phyloP scores from a whole-genome alignment of 2,329 filamentous ascomycete genomes.

The Neofusicoccum sp. region DNA sequence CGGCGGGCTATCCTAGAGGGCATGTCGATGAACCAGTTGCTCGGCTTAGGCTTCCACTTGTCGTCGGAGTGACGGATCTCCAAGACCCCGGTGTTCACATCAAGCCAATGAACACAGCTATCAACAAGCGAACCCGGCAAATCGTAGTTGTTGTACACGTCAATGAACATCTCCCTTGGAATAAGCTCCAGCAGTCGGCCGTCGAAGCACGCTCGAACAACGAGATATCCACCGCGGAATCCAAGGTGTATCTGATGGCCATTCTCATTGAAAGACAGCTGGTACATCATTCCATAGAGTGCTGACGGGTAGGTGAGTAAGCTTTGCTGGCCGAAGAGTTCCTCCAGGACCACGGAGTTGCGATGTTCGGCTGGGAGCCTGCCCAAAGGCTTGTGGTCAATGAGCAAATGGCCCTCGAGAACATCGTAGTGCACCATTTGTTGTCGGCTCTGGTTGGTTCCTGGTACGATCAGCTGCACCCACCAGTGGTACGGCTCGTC shows the following conservation, averaged over 20 bases:
- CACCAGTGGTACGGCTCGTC: not conserved
- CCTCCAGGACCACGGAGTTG: constrained; percentile 45
- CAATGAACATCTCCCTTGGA: constrained; percentile 31
- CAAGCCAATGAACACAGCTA: constrained; percentile 63
- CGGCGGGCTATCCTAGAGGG: constrained; percentile 31
- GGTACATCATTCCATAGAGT: constrained; percentile 57
- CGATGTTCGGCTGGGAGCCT: constrained; percentile 58
- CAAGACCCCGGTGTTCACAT: constrained; percentile 49
- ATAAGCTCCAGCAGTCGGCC: constrained; percentile 41
- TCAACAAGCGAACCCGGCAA: constrained; percentile 56
- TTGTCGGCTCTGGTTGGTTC: constrained; percentile 24
- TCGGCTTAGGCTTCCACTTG: constrained; percentile 43
- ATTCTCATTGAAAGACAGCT: constrained; percentile 40
- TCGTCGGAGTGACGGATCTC: constrained; percentile 54
- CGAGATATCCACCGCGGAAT: constrained; percentile 40
- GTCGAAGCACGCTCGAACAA: constrained; percentile 47
- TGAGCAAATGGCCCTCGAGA: constrained; percentile 51
- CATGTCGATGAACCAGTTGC: constrained; percentile 48
- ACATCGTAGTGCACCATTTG: constrained; percentile 49
- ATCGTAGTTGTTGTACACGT: constrained; percentile 40
- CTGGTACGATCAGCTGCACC: not conserved
- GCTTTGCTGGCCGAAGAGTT: constrained; percentile 58
- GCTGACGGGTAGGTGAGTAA: constrained; percentile 57
- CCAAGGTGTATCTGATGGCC: constrained; percentile 60
- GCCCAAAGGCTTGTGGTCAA: constrained; percentile 53